A percentile compares a stretch with the other conserved stretches of the same genome.
These are phyloP conservation scores for Parathielavia hyrcaniae DNA, from an alignment of 495 filamentous ascomycete species.

Conservation along the genomic window DNA sequence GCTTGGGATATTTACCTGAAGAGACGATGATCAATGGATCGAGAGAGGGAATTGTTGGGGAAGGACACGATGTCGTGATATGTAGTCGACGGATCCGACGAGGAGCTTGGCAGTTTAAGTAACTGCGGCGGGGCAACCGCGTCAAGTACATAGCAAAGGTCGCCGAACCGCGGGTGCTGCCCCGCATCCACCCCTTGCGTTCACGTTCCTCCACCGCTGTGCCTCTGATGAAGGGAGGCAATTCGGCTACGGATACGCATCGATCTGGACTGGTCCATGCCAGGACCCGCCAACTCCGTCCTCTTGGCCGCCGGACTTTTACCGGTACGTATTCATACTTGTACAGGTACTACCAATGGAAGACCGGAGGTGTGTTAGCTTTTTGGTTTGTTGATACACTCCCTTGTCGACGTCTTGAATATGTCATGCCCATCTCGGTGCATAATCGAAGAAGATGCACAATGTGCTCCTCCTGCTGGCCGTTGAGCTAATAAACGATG, in stretches of 20 bases:
- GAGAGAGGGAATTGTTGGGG: not conserved
- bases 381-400: too few relatives aligned
- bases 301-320: too few relatives aligned
- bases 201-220: too few relatives aligned
- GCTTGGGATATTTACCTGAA: constrained; percentile 1
- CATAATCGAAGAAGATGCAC: not conserved
- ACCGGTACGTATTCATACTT: too few relatives aligned
- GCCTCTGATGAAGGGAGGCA: too few relatives aligned
- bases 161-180: not conserved
- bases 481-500: not conserved
- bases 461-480: too few relatives aligned
- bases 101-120: constrained; percentile 11
- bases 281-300: too few relatives aligned
- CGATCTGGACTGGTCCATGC: too few relatives aligned
- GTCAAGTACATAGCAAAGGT: constrained; percentile 12
- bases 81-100: not conserved
- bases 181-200: not conserved
- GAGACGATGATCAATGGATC: not conserved
- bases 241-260: too few relatives aligned
- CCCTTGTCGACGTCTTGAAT: not conserved
- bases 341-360: too few relatives aligned
- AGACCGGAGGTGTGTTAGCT: too few relatives aligned
- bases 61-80: constrained; percentile 9
- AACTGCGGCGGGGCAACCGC: not conserved
- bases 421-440: not conserved